Evolutionary conservation across 495 filamentous ascomycete genomes (phyloP).

Genomic region (Penicillium manginii): DNA sequence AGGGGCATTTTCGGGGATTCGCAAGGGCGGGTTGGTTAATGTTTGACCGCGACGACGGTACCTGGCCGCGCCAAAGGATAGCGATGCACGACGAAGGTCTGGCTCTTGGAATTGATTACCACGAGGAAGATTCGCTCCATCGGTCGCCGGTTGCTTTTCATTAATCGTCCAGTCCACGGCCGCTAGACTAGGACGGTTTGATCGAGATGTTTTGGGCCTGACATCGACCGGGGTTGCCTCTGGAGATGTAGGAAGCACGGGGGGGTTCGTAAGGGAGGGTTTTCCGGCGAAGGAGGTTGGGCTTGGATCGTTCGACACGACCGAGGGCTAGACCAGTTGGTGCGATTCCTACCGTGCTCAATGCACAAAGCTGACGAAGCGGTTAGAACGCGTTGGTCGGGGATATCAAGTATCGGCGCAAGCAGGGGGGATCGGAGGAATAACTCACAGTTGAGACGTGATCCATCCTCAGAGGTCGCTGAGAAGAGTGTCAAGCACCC

Average conservation of each 20-base stretch:
- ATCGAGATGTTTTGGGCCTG: conserved; percentile 31
- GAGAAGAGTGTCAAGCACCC: conserved; percentile 40
- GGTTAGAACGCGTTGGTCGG: no score
- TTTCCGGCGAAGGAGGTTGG: conserved; percentile 34
- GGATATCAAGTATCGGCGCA: no score
- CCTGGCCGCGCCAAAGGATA: conserved; percentile 60
- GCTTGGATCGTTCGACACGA: conserved; percentile 50
- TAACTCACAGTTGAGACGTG: conserved; percentile 53
- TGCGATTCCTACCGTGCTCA: conserved; percentile 70
- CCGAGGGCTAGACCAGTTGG: conserved; percentile 67
- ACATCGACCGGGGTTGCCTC: conserved; percentile 28
- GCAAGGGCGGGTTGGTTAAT: conserved; percentile 39
- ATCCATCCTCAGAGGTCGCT: conserved; percentile 48
- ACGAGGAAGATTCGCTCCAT: conserved; percentile 13
- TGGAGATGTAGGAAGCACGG: conserved; percentile 15
- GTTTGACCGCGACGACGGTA: conserved; percentile 44
- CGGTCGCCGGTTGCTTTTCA: conserved; percentile 5
- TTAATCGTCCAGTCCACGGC: conserved; percentile 13
- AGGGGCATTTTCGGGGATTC: conserved; percentile 31
- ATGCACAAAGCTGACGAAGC: conserved; percentile 64
- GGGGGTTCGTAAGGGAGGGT: conserved; percentile 31
- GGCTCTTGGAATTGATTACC: conserved; percentile 16
- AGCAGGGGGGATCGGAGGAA: not conserved
- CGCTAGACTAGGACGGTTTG: conserved; percentile 21
- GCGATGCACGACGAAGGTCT: conserved; percentile 36